Base-by-base conservation (phyloP, 106 monocot species). In the Vanilla planifolia region DNA sequence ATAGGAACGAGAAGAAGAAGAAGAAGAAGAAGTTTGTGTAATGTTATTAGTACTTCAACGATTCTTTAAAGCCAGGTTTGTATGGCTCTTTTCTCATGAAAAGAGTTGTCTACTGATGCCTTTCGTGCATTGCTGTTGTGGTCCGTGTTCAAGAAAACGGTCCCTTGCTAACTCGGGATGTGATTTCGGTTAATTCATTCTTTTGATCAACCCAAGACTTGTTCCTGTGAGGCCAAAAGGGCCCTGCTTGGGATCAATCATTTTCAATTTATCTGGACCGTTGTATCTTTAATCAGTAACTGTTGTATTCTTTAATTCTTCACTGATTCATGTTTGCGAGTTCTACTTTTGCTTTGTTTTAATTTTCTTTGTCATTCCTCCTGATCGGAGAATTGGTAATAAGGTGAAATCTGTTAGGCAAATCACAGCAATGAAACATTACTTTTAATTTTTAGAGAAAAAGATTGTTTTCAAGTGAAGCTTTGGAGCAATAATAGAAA, bases 141-240 rank as follows among this genome's bases (percentile, higher is more conserved):
- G 10, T 37, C 20, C 59, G 36, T 14, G 13, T 26, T 17, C 21
- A 27, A 4, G 24, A 26, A 0, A 26, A 51, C 20, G 19, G 48
- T 40, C 58, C 36, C 40, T 42, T 60, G 40, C 41, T 26, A 32
- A 60, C 7, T 42, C 8, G 15, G 8, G 35, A 58, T 59, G 21
- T 59, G 58, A 52, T 52, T 52, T 52, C 20, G 15, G 6, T 59
- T 59, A 17, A 55, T 55, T 55, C 30, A 55, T 55, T 55, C 28
- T 55, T 55, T 55, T 55, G 11, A 55, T 5, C 55, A n/a, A n/a
- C n/a, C n/a, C n/a, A n/a, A 2, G 28, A 2, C 48, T 48, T 25
- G 2, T 23, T 55, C 14, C 16, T 25, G 30, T 36, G 33, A 37
- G 58, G 58, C 19, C n/a, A 35, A 35, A 27, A 20, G 36, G 10